Conservation (phyloP, 805 yeast genomes). For the Wickerhamiella nectarea region DNA sequence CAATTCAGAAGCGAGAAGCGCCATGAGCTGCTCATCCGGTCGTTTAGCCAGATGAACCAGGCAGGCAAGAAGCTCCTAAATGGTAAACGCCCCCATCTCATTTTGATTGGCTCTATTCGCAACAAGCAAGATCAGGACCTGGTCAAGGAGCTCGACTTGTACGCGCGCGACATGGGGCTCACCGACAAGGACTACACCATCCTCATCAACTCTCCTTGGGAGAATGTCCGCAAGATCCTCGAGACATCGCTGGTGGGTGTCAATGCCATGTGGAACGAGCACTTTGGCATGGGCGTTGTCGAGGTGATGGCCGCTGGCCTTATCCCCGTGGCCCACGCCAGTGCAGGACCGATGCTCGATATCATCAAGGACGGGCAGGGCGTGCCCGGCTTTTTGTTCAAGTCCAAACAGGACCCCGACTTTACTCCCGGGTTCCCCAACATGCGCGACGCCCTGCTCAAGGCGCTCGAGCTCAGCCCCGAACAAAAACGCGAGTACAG, state of each 20-base stretch:
- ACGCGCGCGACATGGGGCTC: conserved; percentile 34
- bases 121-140: conserved; percentile 47
- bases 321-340: conserved; percentile 81
- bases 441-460: conserved; percentile 37
- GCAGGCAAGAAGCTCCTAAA: conserved; percentile 12
- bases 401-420: conserved; percentile 60
- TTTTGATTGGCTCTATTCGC: conserved; percentile 77
- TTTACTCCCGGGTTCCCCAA: conserved; percentile 32
- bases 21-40: conserved; percentile 52
- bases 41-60: conserved; percentile 41
- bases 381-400: conserved; percentile 70
- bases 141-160: conserved; percentile 36
- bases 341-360: conserved; percentile 89
- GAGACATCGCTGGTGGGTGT: conserved; percentile 55
- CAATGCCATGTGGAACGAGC: conserved; percentile 99
- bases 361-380: conserved; percentile 46
- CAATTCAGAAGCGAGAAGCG: conserved; percentile 95
- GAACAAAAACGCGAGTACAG: conserved; percentile 32
- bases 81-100: conserved; percentile 38
- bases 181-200: conserved; percentile 36
- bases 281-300: conserved; percentile 94
- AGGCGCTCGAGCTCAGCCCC: conserved; percentile 30
- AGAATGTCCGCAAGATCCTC: conserved; percentile 42
- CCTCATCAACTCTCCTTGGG: conserved; percentile 61
- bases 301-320: conserved; percentile 80